Percentiles rank a stretch among this genome's conserved stretches.
Conservation (phyloP, 225 moss, liverwort and hornwort genomes). For the Physcomitrellopsis africana region DNA sequence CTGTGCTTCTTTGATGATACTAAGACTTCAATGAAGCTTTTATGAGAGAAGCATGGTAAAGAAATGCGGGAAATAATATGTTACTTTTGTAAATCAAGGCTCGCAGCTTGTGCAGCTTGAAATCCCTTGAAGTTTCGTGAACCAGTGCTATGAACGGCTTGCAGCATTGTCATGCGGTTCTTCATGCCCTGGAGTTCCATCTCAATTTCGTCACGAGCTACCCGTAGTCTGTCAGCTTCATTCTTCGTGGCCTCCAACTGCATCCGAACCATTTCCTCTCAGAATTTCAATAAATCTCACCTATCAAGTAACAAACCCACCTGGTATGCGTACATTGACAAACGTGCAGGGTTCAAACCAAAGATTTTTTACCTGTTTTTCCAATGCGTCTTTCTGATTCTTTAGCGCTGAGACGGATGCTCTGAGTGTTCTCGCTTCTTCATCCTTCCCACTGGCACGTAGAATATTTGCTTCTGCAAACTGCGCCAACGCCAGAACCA, state of each 20-base stretch:
- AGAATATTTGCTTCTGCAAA: conserved; percentile 59
- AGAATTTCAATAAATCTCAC: neutral
- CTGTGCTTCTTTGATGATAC: neutral
- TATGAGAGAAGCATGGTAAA: too few species aligned
- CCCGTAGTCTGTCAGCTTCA: conserved; percentile 44
- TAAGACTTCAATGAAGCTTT: too few species aligned
- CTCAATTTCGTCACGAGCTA: conserved; percentile 55
- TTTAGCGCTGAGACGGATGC: conserved; percentile 38
- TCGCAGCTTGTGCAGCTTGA: conserved; percentile 65
- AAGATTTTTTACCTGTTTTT: conserved; percentile 41
- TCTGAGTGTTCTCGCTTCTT: conserved; percentile 48
- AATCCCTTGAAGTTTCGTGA: conserved; percentile 62
- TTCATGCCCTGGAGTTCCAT: conserved; percentile 67
- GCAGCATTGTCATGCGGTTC: conserved; percentile 65
- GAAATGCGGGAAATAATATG: too few species aligned
- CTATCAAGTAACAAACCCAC: neutral
- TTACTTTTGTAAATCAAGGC: conserved; percentile 60
- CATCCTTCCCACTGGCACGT: conserved; percentile 58
- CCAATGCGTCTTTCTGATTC: conserved; percentile 37
- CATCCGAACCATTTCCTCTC: neutral
- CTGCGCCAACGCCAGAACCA: conserved; percentile 24
- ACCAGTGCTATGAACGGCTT: conserved; percentile 62
- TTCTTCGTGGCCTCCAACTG: conserved; percentile 44
- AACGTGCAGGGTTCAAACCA: neutral
- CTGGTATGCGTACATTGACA: neutral